Conservation (phyloP, 1,284 basidiomycete species). For the Testicularia cyperi region DNA sequence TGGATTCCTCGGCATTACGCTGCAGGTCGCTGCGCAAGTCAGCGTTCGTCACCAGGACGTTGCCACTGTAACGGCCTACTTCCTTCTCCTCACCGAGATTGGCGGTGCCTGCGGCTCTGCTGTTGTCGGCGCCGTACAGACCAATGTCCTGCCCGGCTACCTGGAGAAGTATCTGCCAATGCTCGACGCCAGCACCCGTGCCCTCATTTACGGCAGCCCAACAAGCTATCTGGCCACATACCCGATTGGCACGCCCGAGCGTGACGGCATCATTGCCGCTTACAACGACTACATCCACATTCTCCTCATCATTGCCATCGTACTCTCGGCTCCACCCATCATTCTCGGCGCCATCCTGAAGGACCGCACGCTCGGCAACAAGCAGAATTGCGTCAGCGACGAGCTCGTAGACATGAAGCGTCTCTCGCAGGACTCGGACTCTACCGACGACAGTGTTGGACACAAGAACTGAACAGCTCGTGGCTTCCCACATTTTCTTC, state of each 20-base stretch:
- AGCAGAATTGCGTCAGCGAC: slow-evolving; percentile 56
- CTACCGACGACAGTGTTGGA: background rate
- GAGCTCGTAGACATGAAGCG: slow-evolving; percentile 49
- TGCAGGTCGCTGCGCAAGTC: slow-evolving; percentile 56
- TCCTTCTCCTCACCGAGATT: slow-evolving; percentile 53
- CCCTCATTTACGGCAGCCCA: slow-evolving; percentile 20
- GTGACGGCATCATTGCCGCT: slow-evolving; percentile 42
- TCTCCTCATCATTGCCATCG: slow-evolving; percentile 48
- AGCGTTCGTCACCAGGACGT: slow-evolving; percentile 58
- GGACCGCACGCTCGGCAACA: slow-evolving; percentile 47
- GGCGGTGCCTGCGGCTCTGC: slow-evolving; percentile 54
- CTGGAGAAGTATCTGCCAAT: slow-evolving; percentile 35
- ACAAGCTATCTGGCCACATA: slow-evolving; percentile 5
- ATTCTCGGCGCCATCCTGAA: slow-evolving; percentile 39
- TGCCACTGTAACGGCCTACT: slow-evolving; percentile 57
- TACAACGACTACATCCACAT: slow-evolving; percentile 52
- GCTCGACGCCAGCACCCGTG: slow-evolving; percentile 15
- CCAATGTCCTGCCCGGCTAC: slow-evolving; percentile 34
- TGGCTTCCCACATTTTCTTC: too few species aligned
- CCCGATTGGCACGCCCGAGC: slow-evolving; percentile 37
- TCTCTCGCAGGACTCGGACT: slow-evolving; percentile 12
- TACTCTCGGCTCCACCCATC: slow-evolving; percentile 45
- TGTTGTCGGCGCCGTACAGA: slow-evolving; percentile 48
- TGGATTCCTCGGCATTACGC: slow-evolving; percentile 52
- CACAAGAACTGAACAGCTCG: too few species aligned